These are phyloP conservation scores for Psidium guajava DNA, from an alignment of 345 rosid species.

Conservation along the genomic window DNA sequence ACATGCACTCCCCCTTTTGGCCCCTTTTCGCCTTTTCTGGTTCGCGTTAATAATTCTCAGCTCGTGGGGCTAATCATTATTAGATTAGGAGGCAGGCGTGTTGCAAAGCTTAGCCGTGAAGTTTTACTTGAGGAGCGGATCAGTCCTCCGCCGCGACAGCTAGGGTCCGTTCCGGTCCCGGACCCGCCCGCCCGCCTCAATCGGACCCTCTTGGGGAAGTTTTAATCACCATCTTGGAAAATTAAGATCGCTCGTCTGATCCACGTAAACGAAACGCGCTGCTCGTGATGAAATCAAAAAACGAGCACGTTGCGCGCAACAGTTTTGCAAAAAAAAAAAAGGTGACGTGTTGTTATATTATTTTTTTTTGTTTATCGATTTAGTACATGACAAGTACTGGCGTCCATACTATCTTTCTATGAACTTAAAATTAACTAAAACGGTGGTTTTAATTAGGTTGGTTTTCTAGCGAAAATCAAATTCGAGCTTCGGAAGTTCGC, in stretches of 20 bases:
- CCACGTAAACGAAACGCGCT: not conserved
- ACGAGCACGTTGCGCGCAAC: too few relatives aligned
- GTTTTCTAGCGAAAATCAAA: too few relatives aligned
- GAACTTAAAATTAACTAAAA: too few relatives aligned
- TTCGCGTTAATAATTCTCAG: not conserved
- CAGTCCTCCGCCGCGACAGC: not conserved
- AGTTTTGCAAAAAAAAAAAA: too few relatives aligned
- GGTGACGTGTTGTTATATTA: too few relatives aligned
- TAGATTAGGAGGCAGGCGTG: not conserved
- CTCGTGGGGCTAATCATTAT: not conserved
- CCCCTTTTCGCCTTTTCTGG: not conserved
- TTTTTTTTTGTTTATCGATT: too few relatives aligned
- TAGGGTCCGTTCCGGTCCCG: not conserved
- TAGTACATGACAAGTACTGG: too few relatives aligned
- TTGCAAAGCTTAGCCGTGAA: not conserved
- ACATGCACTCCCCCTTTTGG: not conserved
- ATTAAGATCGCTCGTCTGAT: not conserved
- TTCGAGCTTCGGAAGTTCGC: too few relatives aligned
- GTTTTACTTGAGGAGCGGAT: too few relatives aligned
- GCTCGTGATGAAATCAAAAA: not conserved
- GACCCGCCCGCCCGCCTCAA: not conserved
- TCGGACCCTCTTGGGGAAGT: not conserved
- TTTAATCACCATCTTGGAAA: fast-evolving
- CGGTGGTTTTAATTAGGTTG: too few relatives aligned
- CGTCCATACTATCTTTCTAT: too few relatives aligned